Base-by-base conservation (phyloP, 306 rosid genomes). In the Phaseolus lunatus region DNA sequence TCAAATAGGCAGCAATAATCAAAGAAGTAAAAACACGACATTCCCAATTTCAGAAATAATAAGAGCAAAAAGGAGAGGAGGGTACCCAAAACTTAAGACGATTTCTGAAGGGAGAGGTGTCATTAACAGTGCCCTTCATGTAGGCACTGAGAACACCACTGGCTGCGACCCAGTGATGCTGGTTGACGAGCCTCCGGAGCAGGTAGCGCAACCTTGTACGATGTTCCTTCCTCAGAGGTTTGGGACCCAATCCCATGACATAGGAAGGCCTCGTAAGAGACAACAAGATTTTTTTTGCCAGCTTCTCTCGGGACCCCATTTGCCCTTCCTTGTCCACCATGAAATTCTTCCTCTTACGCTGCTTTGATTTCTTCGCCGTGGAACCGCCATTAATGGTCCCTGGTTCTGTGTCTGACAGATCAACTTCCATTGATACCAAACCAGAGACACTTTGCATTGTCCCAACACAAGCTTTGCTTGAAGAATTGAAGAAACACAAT, bases 1-100 rank as follows among this genome's bases (percentile, higher is more conserved):
- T 29, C 16, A 19, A 56, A 58, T 18, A 78, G 19, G 29, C 24
- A 7, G 16, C 11, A 7, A 2, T 4, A n/a, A 56, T 20, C 45
- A 13, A 39, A 66, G 11, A 66, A 9, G 59, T 65, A 31, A 33
- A 72, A 13, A 52, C 58, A 52, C 58, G 7, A 53, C 27, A 19
- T 53, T 20, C 27, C 22, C 59, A 53, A 53, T 53, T 53, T 20
- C 26, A 53, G 14, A 53, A 2, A 53, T 5, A 23, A 20, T 24
- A 53, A 53, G 11, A 19, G 22, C 8, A 52, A 50, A n/a, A 52
- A 19, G 5, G 23, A 15, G 19, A 13, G 18, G 19, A 13, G 41
- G 56, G 58, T 85, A 93, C 97, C 86, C 83, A 76, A 81, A 79
- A 94, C 86, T 89, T 94, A 58, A 92, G 77, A 24, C 88, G 88